Base-by-base conservation (phyloP, 129 eudicot species). In the Kitagawia praeruptora region DNA sequence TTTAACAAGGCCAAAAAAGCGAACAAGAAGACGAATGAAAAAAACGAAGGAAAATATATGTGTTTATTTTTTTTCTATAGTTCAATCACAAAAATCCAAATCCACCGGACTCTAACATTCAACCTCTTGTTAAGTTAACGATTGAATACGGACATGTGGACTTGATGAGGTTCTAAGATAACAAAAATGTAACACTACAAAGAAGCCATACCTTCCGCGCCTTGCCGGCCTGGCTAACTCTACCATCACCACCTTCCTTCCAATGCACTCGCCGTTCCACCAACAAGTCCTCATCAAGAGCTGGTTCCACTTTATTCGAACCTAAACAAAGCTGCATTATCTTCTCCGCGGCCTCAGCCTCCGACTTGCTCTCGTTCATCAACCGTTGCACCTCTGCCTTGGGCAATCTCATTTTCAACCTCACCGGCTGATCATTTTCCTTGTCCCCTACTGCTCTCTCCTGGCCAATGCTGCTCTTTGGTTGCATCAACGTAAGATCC, bases 321-420 rank as follows among this genome's bases (percentile, higher is more conserved):
- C 75, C 46, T 89, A 87, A 79, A 82, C 87, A 94, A 61, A 88
- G 88, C 18, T 71, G 82, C 85, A 92, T 80, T 54, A 94, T 86
- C 80, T 66, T 92, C 85, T 89, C 91, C 8, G 91, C 97, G 16
- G 82, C 92, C 84, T 91, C 98, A 0, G 86, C 83, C 71, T 83
- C 83, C 51, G 89, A 86, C 76, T 82, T 82, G 70, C 97, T 88
- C 77, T 90, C 91, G 58, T 61, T 88, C 93, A 91, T 87, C 87
- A 94, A 44, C 86, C 84, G 82, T 79, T 92, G 92, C 66, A 94
- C 89, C 87, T 94, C 96, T n/a, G 97, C 86, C 83, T 84, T 91
- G 0, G 96, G 98, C 75, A 94, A 70, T 86, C 93, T 76, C 85
- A 94, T 70, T 86, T 85, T 88, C 47, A 94, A 78, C 86, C 98